A percentile compares a stretch with the other conserved stretches of the same genome.
phyloP scores from a whole-genome alignment of 345 rosid species.

The Isatis tinctoria region DNA sequence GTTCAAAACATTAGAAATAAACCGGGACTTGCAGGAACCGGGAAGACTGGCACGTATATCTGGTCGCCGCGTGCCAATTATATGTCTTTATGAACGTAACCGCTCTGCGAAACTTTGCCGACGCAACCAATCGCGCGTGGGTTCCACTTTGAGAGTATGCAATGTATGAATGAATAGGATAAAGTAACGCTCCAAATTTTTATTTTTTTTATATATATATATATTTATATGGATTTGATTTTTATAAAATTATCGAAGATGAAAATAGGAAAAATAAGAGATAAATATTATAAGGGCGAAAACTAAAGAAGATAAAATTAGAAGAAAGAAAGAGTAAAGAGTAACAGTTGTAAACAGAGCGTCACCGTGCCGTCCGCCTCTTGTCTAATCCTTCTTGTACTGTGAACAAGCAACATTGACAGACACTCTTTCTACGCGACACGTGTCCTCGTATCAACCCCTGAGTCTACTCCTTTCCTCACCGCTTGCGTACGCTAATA shows the following conservation, averaged over 20 bases:
- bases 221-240: background rate
- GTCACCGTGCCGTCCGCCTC: conserved; percentile 58
- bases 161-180: background rate
- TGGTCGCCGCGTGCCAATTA: conserved; percentile 28
- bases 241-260: background rate
- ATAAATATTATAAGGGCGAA: background rate
- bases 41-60: background rate
- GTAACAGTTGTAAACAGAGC: conserved; percentile 41
- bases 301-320: background rate
- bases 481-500: conserved; percentile 6
- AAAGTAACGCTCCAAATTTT: conserved; percentile 21
- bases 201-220: background rate
- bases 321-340: background rate
- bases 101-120: conserved; percentile 29
- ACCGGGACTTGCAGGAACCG: background rate
- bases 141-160: conserved; percentile 28
- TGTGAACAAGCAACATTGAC: conserved; percentile 42
- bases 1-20: background rate
- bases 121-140: conserved; percentile 32
- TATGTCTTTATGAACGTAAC: conserved; percentile 43
- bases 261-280: background rate
- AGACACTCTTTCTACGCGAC: conserved; percentile 13
- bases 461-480: background rate
- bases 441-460: conserved; percentile 9
- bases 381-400: conserved; percentile 43